Evolutionary conservation across 306 rosid genomes (phyloP).

Genomic region (Fragaria vesca): DNA sequence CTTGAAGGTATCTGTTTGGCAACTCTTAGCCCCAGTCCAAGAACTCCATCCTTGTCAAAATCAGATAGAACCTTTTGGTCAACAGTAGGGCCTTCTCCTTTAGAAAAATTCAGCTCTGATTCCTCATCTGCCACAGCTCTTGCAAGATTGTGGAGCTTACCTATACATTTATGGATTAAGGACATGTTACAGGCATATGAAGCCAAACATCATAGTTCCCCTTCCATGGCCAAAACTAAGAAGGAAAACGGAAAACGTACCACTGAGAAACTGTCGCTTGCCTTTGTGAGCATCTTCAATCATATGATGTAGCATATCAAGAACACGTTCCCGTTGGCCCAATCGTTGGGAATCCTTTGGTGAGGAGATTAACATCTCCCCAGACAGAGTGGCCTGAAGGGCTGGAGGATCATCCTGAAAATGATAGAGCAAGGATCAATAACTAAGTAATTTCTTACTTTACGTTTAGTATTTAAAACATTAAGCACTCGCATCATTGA

Average conservation of each 20-base stretch:
- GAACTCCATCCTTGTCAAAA: constrained; percentile 64
- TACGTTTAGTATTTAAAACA: not conserved
- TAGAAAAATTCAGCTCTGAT: constrained; percentile 57
- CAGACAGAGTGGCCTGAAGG: constrained; percentile 71
- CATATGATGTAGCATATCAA: constrained; percentile 91
- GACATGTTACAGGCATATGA: constrained; percentile 25
- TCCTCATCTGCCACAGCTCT: constrained; percentile 98
- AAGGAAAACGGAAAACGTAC: constrained; percentile 39
- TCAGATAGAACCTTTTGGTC: constrained; percentile 59
- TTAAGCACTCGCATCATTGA: not conserved
- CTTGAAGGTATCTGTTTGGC: constrained; percentile 57
- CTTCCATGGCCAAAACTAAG: not conserved
- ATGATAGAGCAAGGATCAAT: constrained; percentile 28
- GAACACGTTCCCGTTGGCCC: constrained; percentile 96
- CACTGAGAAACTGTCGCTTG: constrained; percentile 92
- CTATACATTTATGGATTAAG: constrained; percentile 41
- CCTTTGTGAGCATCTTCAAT: constrained; percentile 96
- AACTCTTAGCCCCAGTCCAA: constrained; percentile 86
- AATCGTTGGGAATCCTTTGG: constrained; percentile 65
- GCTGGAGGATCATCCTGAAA: constrained; percentile 70
- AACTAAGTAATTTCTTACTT: not conserved
- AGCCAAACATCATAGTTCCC: constrained; percentile 16
- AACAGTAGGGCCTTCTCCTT: constrained; percentile 67
- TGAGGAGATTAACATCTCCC: constrained; percentile 57
- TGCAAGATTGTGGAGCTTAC: constrained; percentile 97